These are phyloP conservation scores for Trypanosoma avium DNA, from an alignment of 208 protist genomes.

Conservation along the genomic window DNA sequence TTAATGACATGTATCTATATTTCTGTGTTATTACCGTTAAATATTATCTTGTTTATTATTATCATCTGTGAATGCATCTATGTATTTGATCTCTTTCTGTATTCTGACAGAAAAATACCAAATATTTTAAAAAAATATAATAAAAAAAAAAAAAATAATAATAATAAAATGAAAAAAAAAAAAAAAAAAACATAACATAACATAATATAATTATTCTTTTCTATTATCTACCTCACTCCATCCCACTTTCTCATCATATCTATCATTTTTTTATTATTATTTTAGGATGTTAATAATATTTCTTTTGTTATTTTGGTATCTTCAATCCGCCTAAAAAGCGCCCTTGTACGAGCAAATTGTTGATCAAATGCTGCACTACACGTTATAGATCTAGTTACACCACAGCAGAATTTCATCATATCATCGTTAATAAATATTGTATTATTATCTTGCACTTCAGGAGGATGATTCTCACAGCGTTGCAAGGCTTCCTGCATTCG, in stretches of 20 bases:
- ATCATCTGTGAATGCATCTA: slow-evolving; percentile 8
- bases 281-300: neutral
- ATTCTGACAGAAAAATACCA: no score
- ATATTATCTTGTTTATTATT: no score
- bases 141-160: neutral
- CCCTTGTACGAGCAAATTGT: slow-evolving; percentile 15
- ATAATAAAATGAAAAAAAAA: neutral
- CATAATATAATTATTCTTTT: neutral
- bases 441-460: no score
- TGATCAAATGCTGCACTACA: slow-evolving; percentile 21
- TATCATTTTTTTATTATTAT: neutral
- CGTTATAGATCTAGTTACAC: slow-evolving; percentile 6
- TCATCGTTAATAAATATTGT: no score
- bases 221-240: no score
- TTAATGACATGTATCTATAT: no score
- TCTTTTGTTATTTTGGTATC: neutral
- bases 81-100: neutral
- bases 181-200: neutral
- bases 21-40: slow-evolving; percentile 7
- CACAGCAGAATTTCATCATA: slow-evolving; percentile 9
- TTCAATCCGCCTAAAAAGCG: slow-evolving; percentile 15
- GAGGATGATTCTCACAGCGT: neutral
- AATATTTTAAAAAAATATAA: neutral
- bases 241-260: no score
- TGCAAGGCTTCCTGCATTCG: neutral